Evolutionary conservation across 345 rosid species (phyloP), one percentile per base, ranked within the genome.

Genomic region (Dipteronia dyeriana): DNA sequence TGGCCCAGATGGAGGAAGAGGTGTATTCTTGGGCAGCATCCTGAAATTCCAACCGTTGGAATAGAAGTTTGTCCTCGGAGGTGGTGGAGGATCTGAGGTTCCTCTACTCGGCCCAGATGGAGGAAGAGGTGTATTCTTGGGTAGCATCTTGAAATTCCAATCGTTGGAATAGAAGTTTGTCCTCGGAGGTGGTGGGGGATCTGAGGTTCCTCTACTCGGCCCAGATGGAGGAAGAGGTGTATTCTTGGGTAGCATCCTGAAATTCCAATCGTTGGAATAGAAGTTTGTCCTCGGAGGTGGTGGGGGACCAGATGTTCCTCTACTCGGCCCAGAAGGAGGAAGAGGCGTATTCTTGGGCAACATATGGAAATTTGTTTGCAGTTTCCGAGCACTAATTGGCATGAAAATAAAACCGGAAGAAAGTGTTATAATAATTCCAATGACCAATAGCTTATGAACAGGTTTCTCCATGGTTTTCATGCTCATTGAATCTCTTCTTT

Each of bases 1-100:
- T 5, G 79, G 61, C 13, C 68, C 69, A 0, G 69, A 69, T 0
- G 79, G 70, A 61, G 62, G 70, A 38, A 70, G 0, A 26, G 75
- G 64, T 0, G 16, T 29, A 1, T 6, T 7, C 62, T 53, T 54
- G 2, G 45, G 43, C 20, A 29, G 7, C 16, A 16, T 17, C n/a
- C 16, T 16, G 41, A 68, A 47, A 45, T 6, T n/a, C 26, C 23
- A 34, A 16, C 19, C 16, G 7, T 26, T 62, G 66, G 10, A 62
- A 41, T 41, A 8, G 45, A 8, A 41, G 7, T 0, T 41, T 41
- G 9, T 6, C 1, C 45, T 3, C 2, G 54, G 23, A 11, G 66
- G 41, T 4, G 72, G 65, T 20, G 65, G 53, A 0, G 34, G 34
- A 31, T 31, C 34, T 31, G 34, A 31, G 34, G 34, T 31, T 31